Base-by-base conservation (phyloP, 2,329 filamentous ascomycete species). In the Paraphaeosphaeria sporulosa region DNA sequence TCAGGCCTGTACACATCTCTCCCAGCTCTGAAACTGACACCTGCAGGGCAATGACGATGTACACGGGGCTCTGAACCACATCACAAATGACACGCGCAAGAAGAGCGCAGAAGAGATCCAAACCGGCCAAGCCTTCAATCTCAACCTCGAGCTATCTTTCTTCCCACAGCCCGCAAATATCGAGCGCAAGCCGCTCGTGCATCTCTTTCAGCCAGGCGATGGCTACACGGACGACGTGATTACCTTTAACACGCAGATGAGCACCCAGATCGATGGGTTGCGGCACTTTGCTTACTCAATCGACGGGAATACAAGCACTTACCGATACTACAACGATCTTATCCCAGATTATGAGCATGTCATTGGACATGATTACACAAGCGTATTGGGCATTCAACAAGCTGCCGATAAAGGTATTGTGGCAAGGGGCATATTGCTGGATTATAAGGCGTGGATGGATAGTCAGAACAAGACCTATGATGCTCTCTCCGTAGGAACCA, bases 71-170 rank as follows among this genome's bases (percentile, higher is more conserved):
- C 30, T 51, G 23, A 51, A 51, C 21, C 48, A 51, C 12, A 51
- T 51, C 23, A 51, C 48, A 7, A 34, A 51, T 10, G 48, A 2
- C 19, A 51, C 48, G 12, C 48, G 48, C 36, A 32, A 19, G n/a
- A 21, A 51, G 19, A 32, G 25, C 21, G 48, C 48, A 34, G 30
- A 32, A 32, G 48, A 51, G 21, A 51, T 51, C 15, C 27, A 51
- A 51, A 51, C 48, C n/a, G 48, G 48, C 48, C 27, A 51, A 19
- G 27, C 48, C 34, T 51, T 51, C 30, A 51, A 51, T 36, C 48
- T 51, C 4, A 51, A 51, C 34, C 30, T 51, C 10, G 48, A 51
- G 48, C 4, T 51, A n/a, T 17, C 25, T 7, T 51, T 34, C 27
- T 34, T 51, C 12, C 48, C 48, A 8, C 27, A 12, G 17, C 48